Evolutionary conservation across 1,139 yeast species (phyloP).

Genomic region (Yamadazyma triangularis): DNA sequence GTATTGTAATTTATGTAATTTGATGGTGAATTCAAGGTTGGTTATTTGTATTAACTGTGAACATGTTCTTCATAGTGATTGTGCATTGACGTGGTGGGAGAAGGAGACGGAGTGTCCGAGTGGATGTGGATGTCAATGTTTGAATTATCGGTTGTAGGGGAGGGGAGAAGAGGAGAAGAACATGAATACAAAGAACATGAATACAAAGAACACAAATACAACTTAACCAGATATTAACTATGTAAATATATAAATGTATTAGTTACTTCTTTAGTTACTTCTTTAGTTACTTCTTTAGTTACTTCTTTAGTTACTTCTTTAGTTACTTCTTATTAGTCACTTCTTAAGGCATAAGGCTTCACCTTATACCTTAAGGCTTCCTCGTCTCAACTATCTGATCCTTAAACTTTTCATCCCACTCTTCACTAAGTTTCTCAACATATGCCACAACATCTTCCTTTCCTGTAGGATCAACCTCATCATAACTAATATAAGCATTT

Average conservation of each 20-base stretch:
- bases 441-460: slow-evolving; percentile 59
- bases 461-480: slow-evolving; percentile 60
- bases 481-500: slow-evolving; percentile 52
- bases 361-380: slow-evolving; percentile 16
- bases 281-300: too few relatives aligned
- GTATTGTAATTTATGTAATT: slow-evolving; percentile 62
- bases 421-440: slow-evolving; percentile 47
- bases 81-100: slow-evolving; percentile 82
- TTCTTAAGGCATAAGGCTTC: too few relatives aligned
- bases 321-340: too few relatives aligned
- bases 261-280: too few relatives aligned
- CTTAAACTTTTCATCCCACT: slow-evolving; percentile 61
- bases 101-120: slow-evolving; percentile 70
- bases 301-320: too few relatives aligned
- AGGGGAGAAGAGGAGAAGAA: too few relatives aligned
- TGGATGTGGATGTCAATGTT: slow-evolving; percentile 86
- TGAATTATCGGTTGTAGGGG: slow-evolving; percentile 23
- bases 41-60: slow-evolving; percentile 69
- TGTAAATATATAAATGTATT: too few relatives aligned
- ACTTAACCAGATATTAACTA: too few relatives aligned
- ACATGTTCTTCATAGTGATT: slow-evolving; percentile 72
- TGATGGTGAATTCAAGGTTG: slow-evolving; percentile 56
- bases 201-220: too few relatives aligned
- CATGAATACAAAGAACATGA: too few relatives aligned
- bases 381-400: slow-evolving; percentile 65